Evolutionary conservation across 208 protist species (phyloP), one percentile per base, ranked within the genome.

Genomic region (Crithidia brevicula): DNA sequence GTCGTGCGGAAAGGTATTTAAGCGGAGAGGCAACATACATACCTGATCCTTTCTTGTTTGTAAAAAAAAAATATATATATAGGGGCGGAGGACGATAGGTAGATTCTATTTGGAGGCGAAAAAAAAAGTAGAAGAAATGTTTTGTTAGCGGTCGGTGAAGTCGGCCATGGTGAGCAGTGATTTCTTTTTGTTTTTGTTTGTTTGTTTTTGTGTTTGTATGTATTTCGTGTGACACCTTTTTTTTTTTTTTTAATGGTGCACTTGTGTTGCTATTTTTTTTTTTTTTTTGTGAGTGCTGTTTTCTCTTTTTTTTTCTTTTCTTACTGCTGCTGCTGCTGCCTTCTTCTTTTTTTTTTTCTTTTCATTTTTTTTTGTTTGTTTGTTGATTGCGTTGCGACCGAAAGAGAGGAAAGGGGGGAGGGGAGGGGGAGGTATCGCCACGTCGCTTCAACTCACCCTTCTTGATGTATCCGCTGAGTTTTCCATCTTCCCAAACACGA

Each of bases 281-380:
- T 23, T 56, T 9, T 43, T 67, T 50, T 25, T 53, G 54, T 5
- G 58, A 13, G 33, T 23, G 66, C 51, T 50, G 52, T 45, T 42
- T 25, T 52, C 45, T 64, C 54, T 23, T 33, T 72, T 61, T 72
- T 72, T 61, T n/a, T 79, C 75, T 76, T 72, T 77, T 50, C 73
- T 68, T 64, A 34, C 27, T 33, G 42, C 6, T 13, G 49, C 22
- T 42, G 23, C n/a, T 11, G 18, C 34, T 15, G 4, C 33, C 4
- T 31, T 46, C 46, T 4, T 60, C 59, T 65, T 42, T 72, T 72
- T 62, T 43, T 63, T 15, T 65, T 0, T 42, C 3, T 67, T 33
- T 67, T 56, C 59, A 56, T 69, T 49, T 50, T 50, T 22, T 66
- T 33, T 25, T 34, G 60, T 74, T 67, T 67, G 68, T 40, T 74